phyloP scores from a whole-genome alignment of 495 filamentous ascomycete genomes.

The Podospora australis region DNA sequence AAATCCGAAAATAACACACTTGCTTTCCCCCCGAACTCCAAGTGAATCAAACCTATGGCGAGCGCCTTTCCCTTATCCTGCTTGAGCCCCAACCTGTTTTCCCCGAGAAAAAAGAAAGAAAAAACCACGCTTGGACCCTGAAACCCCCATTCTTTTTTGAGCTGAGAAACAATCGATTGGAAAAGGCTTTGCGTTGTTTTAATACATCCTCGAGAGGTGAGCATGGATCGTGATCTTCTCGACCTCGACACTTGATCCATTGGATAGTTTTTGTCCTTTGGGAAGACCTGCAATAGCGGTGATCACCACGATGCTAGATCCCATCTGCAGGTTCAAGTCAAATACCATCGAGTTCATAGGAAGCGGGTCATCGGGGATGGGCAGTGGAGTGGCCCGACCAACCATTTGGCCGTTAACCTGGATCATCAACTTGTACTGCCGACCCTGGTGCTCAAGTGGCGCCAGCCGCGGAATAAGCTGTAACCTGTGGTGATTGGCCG shows the following conservation, averaged over 20 bases:
- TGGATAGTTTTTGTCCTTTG: constrained; percentile 47
- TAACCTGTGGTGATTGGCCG: constrained; percentile 54
- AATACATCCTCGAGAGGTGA: constrained; percentile 18
- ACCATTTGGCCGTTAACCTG: constrained; percentile 52
- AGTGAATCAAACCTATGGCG: too few species aligned
- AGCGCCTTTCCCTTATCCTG: too few species aligned
- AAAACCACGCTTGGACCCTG: too few species aligned
- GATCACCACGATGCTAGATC: constrained; percentile 59
- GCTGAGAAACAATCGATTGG: too few species aligned
- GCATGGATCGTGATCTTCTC: constrained; percentile 53
- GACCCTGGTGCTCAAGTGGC: constrained; percentile 42
- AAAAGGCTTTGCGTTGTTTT: too few species aligned
- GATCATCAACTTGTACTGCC: constrained; percentile 25
- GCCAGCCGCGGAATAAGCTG: constrained; percentile 59
- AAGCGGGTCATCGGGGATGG: constrained; percentile 41
- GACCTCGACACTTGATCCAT: constrained; percentile 56
- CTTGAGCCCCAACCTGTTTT: too few species aligned
- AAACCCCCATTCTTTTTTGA: too few species aligned
- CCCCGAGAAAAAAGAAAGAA: too few species aligned
- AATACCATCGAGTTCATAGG: constrained; percentile 46
- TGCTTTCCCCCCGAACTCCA: too few species aligned
- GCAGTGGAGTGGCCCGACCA: constrained; percentile 38
- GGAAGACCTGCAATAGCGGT: constrained; percentile 58
- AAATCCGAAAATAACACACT: too few species aligned
- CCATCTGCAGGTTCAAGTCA: constrained; percentile 54